These are phyloP conservation scores for Eimeria praecox DNA, from an alignment of 169 alveolate genomes.

Conservation along the genomic window DNA sequence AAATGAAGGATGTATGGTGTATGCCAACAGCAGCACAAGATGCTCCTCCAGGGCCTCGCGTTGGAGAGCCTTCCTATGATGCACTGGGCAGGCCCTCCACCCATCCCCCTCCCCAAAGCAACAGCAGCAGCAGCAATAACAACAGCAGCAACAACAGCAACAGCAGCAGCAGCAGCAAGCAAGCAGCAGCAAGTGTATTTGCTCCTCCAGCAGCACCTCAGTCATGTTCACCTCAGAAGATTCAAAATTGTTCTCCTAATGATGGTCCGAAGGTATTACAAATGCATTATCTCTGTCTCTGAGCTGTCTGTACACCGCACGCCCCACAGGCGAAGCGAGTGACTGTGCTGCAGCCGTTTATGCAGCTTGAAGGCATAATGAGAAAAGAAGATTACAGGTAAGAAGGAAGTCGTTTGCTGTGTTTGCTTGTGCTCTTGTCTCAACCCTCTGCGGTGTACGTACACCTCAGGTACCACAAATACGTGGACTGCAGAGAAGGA, in stretches of 20 bases:
- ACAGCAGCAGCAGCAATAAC: not conserved
- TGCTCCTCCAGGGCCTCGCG: not conserved
- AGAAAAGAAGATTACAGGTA: not conserved
- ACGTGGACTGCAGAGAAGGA: not conserved
- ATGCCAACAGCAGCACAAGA: slow-evolving; percentile 49
- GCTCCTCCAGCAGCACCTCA: not conserved
- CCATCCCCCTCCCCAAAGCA: not conserved
- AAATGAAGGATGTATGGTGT: not conserved
- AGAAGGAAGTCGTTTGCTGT: not conserved
- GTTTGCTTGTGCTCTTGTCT: not conserved
- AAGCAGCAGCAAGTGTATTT: not conserved
- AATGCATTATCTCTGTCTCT: not conserved
- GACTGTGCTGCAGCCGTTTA: slow-evolving; percentile 14
- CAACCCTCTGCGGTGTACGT: not conserved
- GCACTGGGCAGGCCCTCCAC: not conserved
- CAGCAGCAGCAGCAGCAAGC: not conserved
- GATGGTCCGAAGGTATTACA: slow-evolving; percentile 4
- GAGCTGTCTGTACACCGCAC: not conserved
- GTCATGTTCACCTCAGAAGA: slow-evolving; percentile 12
- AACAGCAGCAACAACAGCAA: not conserved
- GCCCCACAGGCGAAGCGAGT: not conserved
- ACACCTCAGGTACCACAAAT: slow-evolving; percentile 15
- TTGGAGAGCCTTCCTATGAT: not conserved
- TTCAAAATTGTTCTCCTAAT: not conserved
- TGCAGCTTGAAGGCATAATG: slow-evolving; percentile 24